Evolutionary conservation across 2,329 filamentous ascomycete species (phyloP).

Genomic region (Alternaria alternata): DNA sequence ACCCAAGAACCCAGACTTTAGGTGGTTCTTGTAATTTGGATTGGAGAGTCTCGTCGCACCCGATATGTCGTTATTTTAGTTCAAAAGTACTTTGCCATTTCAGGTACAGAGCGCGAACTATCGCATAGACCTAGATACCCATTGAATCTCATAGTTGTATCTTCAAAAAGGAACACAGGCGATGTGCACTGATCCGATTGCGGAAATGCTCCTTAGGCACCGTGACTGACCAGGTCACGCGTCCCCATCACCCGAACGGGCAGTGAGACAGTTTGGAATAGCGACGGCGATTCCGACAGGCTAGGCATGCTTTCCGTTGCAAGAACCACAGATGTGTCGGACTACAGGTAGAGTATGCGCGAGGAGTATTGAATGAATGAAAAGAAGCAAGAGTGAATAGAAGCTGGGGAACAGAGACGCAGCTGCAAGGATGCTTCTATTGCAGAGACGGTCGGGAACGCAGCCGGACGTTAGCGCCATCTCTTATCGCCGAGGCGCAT

Average conservation of each 20-base stretch:
- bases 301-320: no score
- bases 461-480: constrained; percentile 13
- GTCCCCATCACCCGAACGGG: constrained; percentile 12
- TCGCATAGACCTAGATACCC: constrained; percentile 1
- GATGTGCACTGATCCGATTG: neutral
- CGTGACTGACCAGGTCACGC: constrained; percentile 15
- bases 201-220: constrained; percentile 4
- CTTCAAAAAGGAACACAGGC: neutral
- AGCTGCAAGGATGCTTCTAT: neutral
- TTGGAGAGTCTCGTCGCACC: neutral
- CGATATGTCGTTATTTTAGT: neutral
- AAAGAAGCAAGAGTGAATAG: neutral
- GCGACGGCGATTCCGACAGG: no score
- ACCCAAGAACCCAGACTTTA: constrained; percentile 54
- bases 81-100: neutral
- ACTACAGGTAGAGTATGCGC: no score
- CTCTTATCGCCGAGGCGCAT: constrained; percentile 36
- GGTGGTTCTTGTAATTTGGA: constrained; percentile 51
- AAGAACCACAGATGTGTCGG: no score
- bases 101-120: neutral
- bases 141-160: neutral
- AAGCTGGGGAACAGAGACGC: neutral
- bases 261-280: constrained; percentile 3
- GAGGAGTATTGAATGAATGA: neutral
- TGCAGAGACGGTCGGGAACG: neutral